These are phyloP conservation scores for Miamiensis avidus DNA, from an alignment of 169 alveolate genomes.

Conservation along the genomic window DNA sequence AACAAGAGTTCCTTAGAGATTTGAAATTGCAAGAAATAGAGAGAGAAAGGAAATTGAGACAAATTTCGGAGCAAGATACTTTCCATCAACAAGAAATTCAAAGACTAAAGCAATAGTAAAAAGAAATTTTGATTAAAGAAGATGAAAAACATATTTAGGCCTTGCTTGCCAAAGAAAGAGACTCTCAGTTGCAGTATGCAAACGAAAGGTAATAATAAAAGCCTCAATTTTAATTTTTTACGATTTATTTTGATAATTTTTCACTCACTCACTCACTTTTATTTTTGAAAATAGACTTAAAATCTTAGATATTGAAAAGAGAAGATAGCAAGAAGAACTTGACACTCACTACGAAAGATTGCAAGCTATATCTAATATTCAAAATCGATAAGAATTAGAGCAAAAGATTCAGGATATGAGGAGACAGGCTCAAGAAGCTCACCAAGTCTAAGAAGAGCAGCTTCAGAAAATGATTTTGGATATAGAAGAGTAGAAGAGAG, in stretches of 20 bases:
- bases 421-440: not conserved
- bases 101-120: too few relatives aligned
- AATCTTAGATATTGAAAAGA: not conserved
- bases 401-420: not conserved
- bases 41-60: not conserved
- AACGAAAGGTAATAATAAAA: not conserved
- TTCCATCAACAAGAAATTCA: not conserved
- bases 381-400: not conserved
- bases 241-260: too few relatives aligned
- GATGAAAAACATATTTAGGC: not conserved
- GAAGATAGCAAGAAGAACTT: not conserved
- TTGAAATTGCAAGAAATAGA: not conserved
- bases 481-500: not conserved
- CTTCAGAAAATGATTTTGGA: not conserved
- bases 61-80: not conserved
- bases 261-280: not conserved
- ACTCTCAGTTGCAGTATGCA: not conserved
- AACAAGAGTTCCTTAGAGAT: not conserved
- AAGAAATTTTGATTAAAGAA: not conserved
- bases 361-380: too few relatives aligned
- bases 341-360: not conserved
- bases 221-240: not conserved
- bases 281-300: not conserved
- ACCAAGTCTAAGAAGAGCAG: not conserved
- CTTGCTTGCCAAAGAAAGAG: not conserved